Conservation (phyloP, 495 filamentous ascomycete species). For the Jackrogersella multiformis region DNA sequence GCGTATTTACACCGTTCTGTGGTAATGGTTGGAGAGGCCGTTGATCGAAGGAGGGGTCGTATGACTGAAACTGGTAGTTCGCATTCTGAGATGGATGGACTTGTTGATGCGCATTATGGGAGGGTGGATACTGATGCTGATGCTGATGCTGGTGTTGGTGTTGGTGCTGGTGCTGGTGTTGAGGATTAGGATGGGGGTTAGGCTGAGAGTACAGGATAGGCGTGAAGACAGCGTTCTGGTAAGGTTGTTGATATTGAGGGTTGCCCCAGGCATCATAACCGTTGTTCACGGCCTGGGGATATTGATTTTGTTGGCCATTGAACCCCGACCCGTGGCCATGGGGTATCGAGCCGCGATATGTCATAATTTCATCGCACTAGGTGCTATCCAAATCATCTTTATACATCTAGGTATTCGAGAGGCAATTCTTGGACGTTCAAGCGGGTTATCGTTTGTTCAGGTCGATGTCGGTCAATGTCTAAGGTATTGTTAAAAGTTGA, state of each 20-base stretch:
- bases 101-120: constrained; percentile 20
- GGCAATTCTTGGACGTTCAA: not conserved
- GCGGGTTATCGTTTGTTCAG: not conserved
- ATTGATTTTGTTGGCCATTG: constrained; percentile 50
- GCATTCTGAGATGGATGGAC: constrained; percentile 27
- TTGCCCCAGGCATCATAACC: constrained; percentile 40
- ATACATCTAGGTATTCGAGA: not conserved
- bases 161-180: constrained; percentile 10
- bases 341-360: constrained; percentile 56
- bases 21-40: constrained; percentile 36
- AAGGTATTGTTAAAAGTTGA: constrained; percentile 4
- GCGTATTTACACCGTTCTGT: constrained; percentile 32
- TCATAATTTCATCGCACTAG: constrained; percentile 50
- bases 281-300: constrained; percentile 36
- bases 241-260: constrained; percentile 38
- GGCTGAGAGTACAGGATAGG: constrained; percentile 20
- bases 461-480: constrained; percentile 17
- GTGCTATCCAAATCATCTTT: constrained; percentile 26
- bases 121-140: constrained; percentile 7
- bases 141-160: no score
- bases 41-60: constrained; percentile 45
- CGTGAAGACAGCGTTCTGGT: constrained; percentile 25
- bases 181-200: constrained; percentile 8
- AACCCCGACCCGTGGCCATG: constrained; percentile 53
- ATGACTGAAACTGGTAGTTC: constrained; percentile 44